Evolutionary conservation across 441 rosid genomes (phyloP).

Genomic region (Pelargonium citronellum): DNA sequence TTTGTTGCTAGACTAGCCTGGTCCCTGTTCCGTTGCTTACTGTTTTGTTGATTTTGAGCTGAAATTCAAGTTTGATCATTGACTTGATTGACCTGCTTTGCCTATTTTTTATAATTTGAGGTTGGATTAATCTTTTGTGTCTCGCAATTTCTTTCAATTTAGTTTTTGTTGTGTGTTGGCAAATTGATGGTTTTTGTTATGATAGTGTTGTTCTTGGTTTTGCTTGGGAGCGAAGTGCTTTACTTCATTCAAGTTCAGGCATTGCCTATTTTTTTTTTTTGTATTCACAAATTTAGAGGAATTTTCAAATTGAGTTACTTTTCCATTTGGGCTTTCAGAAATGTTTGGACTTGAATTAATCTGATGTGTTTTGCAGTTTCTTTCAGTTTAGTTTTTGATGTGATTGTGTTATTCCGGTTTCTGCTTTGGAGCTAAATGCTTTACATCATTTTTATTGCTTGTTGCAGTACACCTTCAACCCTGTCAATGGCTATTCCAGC

Average conservation of each 20-base stretch:
- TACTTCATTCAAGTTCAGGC: neutral
- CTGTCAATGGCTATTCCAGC: conserved; percentile 64
- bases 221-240: neutral
- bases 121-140: neutral
- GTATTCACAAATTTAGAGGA: neutral
- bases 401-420: conserved; percentile 2
- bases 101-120: neutral
- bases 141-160: neutral
- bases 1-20: neutral
- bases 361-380: neutral
- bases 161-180: neutral
- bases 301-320: neutral
- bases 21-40: neutral
- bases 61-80: neutral
- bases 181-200: neutral
- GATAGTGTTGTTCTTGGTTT: neutral
- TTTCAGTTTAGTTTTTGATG: neutral
- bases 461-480: conserved; percentile 45
- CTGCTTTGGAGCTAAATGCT: neutral
- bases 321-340: neutral
- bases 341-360: neutral
- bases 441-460: conserved; percentile 3
- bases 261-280: neutral
- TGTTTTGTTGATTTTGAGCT: neutral
- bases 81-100: too few relatives aligned